Evolutionary conservation across 2,329 filamentous ascomycete species (phyloP).

Genomic region (Claviceps africana): DNA sequence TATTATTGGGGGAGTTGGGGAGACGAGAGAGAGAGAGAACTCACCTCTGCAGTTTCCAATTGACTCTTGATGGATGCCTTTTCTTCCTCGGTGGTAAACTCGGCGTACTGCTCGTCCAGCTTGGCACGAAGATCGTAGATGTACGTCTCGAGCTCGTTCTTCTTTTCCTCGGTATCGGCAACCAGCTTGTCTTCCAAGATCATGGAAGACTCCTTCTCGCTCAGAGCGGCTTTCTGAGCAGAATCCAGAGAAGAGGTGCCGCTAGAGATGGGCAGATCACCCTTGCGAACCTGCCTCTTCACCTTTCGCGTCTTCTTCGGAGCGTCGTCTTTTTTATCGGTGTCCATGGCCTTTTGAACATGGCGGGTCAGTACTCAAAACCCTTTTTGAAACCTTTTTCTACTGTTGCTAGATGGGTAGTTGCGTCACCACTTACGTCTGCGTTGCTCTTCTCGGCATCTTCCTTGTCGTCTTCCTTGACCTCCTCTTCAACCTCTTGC

Average conservation of each 20-base stretch:
- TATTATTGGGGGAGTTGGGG: not conserved
- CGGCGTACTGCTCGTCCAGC: slow-evolving; percentile 80
- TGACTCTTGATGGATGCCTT: slow-evolving; percentile 75
- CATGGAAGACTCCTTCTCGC: slow-evolving; percentile 81
- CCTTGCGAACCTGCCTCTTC: slow-evolving; percentile 98
- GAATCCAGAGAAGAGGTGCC: slow-evolving; percentile 71
- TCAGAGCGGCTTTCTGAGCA: slow-evolving; percentile 47
- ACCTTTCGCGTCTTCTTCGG: slow-evolving; percentile 89
- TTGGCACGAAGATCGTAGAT: slow-evolving; percentile 96
- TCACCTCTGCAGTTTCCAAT: slow-evolving; percentile 75
- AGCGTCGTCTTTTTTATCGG: slow-evolving; percentile 53
- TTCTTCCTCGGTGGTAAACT: slow-evolving; percentile 83
- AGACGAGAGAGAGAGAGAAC: slow-evolving; percentile 15
- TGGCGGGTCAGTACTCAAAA: not conserved
- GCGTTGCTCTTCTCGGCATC: slow-evolving; percentile 54
- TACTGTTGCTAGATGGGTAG: not conserved
- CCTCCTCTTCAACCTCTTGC: slow-evolving; percentile 87
- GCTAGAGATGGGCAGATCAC: slow-evolving; percentile 75
- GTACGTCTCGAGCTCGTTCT: slow-evolving; percentile 97
- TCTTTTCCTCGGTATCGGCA: slow-evolving; percentile 96
- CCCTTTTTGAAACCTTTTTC: not conserved
- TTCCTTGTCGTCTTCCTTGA: slow-evolving; percentile 64
- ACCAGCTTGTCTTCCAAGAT: slow-evolving; percentile 97
- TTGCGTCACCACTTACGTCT: slow-evolving; percentile 48
- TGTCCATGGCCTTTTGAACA: slow-evolving; percentile 63